A percentile compares a stretch with the other conserved stretches of the same genome.
phyloP scores from a whole-genome alignment of 345 rosid species.

The Carallia brachiata region DNA sequence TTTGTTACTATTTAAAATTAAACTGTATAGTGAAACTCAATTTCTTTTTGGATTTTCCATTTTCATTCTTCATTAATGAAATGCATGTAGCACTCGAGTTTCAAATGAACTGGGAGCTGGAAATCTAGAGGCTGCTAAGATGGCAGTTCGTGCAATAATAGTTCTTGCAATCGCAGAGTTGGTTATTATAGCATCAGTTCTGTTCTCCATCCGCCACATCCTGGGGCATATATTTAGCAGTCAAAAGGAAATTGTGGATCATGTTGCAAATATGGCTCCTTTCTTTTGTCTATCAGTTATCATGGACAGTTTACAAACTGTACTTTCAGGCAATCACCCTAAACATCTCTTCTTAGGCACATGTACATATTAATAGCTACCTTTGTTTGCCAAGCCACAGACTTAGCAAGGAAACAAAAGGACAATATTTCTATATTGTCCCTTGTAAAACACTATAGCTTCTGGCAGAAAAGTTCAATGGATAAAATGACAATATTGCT shows the following conservation, averaged over 20 bases:
- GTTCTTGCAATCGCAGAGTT: slow-evolving; percentile 30
- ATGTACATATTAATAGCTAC: too few relatives aligned
- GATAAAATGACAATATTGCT: too few relatives aligned
- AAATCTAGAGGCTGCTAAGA: slow-evolving; percentile 37
- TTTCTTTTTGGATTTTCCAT: background rate
- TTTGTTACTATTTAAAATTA: too few relatives aligned
- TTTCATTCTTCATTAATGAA: background rate
- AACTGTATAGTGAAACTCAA: too few relatives aligned
- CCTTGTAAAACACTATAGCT: too few relatives aligned
- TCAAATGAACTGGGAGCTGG: slow-evolving; percentile 59
- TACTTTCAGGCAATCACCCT: slow-evolving; percentile 34
- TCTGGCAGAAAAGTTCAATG: too few relatives aligned
- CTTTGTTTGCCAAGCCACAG: too few relatives aligned
- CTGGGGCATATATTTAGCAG: slow-evolving; percentile 40
- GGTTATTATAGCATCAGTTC: slow-evolving; percentile 22
- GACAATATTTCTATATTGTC: too few relatives aligned
- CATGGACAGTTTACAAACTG: slow-evolving; percentile 34
- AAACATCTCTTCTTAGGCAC: too few relatives aligned
- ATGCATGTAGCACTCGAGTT: slow-evolving; percentile 38
- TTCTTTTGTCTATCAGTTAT: slow-evolving; percentile 29
- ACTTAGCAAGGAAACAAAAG: too few relatives aligned
- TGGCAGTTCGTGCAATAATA: slow-evolving; percentile 27
- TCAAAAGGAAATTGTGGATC: slow-evolving; percentile 35
- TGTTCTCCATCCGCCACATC: slow-evolving; percentile 24
- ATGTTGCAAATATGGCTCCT: slow-evolving; percentile 35